Percentiles rank a stretch among this genome's conserved stretches.
Conservation (phyloP, 805 yeast species). For the Yamadazyma ubonensis region DNA sequence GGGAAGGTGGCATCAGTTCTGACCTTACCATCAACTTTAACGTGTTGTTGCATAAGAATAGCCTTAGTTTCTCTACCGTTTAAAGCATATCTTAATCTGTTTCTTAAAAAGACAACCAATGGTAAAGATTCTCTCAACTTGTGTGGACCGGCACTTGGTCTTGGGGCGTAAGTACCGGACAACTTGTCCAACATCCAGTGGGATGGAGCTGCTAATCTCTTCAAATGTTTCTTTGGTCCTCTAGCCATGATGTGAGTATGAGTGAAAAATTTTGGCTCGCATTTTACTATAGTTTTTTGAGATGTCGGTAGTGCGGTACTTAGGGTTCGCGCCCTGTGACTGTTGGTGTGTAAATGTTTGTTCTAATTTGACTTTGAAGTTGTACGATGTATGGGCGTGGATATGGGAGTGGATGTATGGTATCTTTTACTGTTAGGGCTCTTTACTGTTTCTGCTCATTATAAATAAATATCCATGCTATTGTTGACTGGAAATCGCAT, state of each 20-base stretch:
- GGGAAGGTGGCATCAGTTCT: conserved; percentile 99
- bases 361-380: no score
- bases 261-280: conserved; percentile 8
- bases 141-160: conserved; percentile 99
- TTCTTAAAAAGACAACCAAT: conserved; percentile 93
- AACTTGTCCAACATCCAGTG: conserved; percentile 99
- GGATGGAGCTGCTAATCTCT: conserved; percentile 99
- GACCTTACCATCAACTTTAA: conserved; percentile 98
- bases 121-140: conserved; percentile 98
- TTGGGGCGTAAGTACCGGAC: conserved; percentile 99
- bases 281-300: background rate
- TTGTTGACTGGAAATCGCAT: no score
- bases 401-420: no score
- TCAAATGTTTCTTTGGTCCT: conserved; percentile 92
- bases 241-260: conserved; percentile 42
- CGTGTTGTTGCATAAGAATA: conserved; percentile 96
- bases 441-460: no score
- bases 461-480: no score
- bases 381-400: no score
- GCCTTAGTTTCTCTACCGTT: conserved; percentile 99
- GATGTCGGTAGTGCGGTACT: background rate
- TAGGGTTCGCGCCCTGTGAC: conserved; percentile 8
- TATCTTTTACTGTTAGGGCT: no score
- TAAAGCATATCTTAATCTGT: conserved; percentile 98
- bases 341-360: background rate